Evolutionary conservation across 331 rosid genomes (phyloP).

Genomic region (Spiraea crenata): DNA sequence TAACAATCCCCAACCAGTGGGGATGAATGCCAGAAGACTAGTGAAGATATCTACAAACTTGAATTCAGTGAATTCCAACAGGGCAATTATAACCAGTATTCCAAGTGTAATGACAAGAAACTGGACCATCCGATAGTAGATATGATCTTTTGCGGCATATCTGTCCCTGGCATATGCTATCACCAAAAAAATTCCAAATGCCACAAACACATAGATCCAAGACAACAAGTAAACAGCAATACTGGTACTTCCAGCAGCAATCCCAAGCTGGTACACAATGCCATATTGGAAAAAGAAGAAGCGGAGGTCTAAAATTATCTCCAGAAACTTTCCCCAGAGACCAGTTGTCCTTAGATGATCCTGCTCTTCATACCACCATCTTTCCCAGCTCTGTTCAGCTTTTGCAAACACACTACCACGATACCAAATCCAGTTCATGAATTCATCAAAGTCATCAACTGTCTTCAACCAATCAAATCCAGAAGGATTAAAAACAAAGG

Average conservation of each 20-base stretch:
- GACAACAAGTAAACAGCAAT: constrained; percentile 70
- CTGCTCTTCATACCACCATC: constrained; percentile 96
- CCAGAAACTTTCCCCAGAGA: constrained; percentile 68
- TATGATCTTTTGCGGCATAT: constrained; percentile 65
- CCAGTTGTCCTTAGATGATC: constrained; percentile 79
- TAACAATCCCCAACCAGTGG: constrained; percentile 89
- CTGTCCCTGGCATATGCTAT: constrained; percentile 57
- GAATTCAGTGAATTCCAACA: constrained; percentile 65
- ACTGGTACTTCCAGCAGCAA: constrained; percentile 66
- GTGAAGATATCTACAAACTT: constrained; percentile 61
- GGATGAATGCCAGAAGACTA: constrained; percentile 76
- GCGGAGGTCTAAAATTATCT: constrained; percentile 74
- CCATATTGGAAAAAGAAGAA: constrained; percentile 86
- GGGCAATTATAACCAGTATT: constrained; percentile 49
- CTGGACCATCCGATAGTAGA: constrained; percentile 76
- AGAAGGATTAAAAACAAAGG: constrained; percentile 81
- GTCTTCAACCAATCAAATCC: constrained; percentile 95
- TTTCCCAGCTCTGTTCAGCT: constrained; percentile 95
- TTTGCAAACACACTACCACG: constrained; percentile 78
- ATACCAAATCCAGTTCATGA: constrained; percentile 81
- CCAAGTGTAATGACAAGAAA: constrained; percentile 51
- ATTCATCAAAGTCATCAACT: constrained; percentile 77
- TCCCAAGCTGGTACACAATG: constrained; percentile 66
- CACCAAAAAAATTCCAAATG: constrained; percentile 49
- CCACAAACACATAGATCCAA: constrained; percentile 66